Conservation (phyloP, 805 yeast species). For the Torulaspora indica region DNA sequence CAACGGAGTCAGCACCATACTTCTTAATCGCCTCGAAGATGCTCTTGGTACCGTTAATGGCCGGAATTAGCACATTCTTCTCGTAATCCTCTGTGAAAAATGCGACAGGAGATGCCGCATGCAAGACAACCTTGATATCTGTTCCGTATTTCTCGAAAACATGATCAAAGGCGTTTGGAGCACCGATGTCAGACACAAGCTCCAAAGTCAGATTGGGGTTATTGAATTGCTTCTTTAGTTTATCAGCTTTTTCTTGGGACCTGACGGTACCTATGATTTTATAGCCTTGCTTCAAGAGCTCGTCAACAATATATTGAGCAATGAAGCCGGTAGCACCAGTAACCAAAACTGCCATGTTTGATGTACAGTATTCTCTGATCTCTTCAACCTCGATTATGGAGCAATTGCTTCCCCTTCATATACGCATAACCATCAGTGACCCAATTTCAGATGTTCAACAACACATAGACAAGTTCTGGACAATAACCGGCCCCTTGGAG, state of each 20-base stretch:
- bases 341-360: constrained; percentile 35
- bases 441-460: no score
- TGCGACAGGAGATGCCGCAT: constrained; percentile 57
- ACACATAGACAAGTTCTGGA: no score
- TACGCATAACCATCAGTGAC: no score
- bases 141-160: constrained; percentile 43
- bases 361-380: background rate
- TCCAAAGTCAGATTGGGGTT: constrained; percentile 40
- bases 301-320: constrained; percentile 42
- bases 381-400: background rate
- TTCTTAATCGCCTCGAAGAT: constrained; percentile 46
- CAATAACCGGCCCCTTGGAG: no score
- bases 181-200: constrained; percentile 45
- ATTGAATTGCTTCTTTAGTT: constrained; percentile 30
- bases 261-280: constrained; percentile 46
- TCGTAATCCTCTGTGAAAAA: constrained; percentile 44
- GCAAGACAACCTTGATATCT: constrained; percentile 51
- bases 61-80: constrained; percentile 51
- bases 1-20: constrained; percentile 41
- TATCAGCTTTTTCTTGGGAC: constrained; percentile 38
- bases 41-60: constrained; percentile 50
- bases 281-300: constrained; percentile 39
- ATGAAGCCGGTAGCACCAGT: constrained; percentile 50
- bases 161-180: constrained; percentile 44
- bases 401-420: background rate